Evolutionary conservation across 345 rosid genomes (phyloP).

Genomic region (Populus alba): DNA sequence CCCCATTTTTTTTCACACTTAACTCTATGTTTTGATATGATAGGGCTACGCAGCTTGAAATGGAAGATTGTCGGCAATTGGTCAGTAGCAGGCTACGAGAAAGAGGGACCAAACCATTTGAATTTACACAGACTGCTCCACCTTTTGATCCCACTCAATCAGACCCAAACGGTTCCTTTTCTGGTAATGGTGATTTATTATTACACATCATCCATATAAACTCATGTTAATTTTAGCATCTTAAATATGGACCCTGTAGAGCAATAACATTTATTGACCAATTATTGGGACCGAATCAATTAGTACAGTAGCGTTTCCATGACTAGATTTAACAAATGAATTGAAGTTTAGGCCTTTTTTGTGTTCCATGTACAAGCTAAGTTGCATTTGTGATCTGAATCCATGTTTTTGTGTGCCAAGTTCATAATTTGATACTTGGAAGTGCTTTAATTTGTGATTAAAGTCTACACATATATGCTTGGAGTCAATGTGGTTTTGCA

Average conservation of each 20-base stretch:
- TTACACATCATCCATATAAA: background rate
- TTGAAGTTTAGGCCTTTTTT: too few relatives aligned
- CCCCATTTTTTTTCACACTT: background rate
- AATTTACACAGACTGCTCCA: slow-evolving; percentile 65
- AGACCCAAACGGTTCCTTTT: slow-evolving; percentile 20
- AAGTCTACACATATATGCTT: too few relatives aligned
- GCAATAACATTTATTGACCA: too few relatives aligned
- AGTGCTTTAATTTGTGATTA: too few relatives aligned
- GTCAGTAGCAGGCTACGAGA: slow-evolving; percentile 58
- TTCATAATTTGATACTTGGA: background rate
- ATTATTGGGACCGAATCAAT: too few relatives aligned
- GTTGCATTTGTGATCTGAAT: background rate
- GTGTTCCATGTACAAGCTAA: too few relatives aligned
- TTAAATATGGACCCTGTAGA: too few relatives aligned
- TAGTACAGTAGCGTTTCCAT: too few relatives aligned
- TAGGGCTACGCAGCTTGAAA: slow-evolving; percentile 48
- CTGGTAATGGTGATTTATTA: slow-evolving; percentile 29
- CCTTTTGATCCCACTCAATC: slow-evolving; percentile 48
- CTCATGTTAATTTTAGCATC: too few relatives aligned
- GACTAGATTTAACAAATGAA: too few relatives aligned
- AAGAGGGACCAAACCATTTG: slow-evolving; percentile 68
- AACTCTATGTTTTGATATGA: slow-evolving; percentile 6
- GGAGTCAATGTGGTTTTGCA: too few relatives aligned
- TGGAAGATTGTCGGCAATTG: slow-evolving; percentile 63
- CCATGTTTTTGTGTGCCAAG: background rate